phyloP scores from a whole-genome alignment of 2,329 filamentous ascomycete genomes.

The Fusarium guadeloupense region DNA sequence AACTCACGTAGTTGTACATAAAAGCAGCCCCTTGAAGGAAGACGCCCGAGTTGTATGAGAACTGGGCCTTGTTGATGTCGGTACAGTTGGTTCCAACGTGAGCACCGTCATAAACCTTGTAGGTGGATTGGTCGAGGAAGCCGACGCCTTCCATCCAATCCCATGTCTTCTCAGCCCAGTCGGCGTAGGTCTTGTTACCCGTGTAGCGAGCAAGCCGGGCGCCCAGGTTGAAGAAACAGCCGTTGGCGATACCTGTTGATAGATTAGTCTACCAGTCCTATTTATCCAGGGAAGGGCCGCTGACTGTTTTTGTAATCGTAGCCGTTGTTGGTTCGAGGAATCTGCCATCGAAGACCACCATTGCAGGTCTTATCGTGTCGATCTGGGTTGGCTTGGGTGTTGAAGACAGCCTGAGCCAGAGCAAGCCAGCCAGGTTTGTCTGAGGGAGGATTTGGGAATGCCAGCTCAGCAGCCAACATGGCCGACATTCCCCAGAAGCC shows the following conservation, averaged over 20 bases:
- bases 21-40: constrained; percentile 67
- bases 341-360: constrained; percentile 79
- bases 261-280: background rate
- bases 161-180: constrained; percentile 71
- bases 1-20: constrained; percentile 68
- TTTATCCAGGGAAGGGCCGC: background rate
- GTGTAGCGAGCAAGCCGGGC: constrained; percentile 78
- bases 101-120: constrained; percentile 69
- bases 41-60: constrained; percentile 68
- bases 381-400: constrained; percentile 61
- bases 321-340: constrained; percentile 76
- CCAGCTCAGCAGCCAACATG: constrained; percentile 67
- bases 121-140: constrained; percentile 67
- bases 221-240: constrained; percentile 71
- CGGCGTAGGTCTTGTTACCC: constrained; percentile 68
- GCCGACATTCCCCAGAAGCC: constrained; percentile 73
- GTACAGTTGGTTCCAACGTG: constrained; percentile 63
- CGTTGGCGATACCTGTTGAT: constrained; percentile 62
- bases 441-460: constrained; percentile 63
- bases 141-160: constrained; percentile 67
- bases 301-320: constrained; percentile 77
- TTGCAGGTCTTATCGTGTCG: constrained; percentile 67
- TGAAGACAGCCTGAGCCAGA: constrained; percentile 71
- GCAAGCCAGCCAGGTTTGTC: constrained; percentile 63
- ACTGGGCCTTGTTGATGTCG: constrained; percentile 64